phyloP scores from a whole-genome alignment of 345 rosid species.

The Salix suchowensis region DNA sequence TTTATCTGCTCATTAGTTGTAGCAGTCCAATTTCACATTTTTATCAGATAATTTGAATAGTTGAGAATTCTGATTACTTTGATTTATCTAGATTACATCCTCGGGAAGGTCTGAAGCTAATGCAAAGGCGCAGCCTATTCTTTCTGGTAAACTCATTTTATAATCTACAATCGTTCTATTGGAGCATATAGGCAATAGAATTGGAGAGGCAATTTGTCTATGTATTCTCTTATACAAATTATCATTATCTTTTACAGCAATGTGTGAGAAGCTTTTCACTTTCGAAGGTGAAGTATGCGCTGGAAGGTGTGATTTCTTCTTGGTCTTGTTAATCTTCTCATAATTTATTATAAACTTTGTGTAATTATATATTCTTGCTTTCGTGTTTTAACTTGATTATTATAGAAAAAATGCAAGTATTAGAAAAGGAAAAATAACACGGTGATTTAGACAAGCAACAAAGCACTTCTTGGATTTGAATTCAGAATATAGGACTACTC shows the following conservation, averaged over 20 bases:
- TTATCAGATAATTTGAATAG: neutral
- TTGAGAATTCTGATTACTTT: slow-evolving; percentile 1
- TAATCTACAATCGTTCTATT: slow-evolving; percentile 7
- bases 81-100: slow-evolving; percentile 48
- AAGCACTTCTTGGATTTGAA: too few species aligned
- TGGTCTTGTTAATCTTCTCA: neutral
- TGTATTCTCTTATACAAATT: slow-evolving; percentile 11
- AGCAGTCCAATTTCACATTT: neutral
- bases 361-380: neutral
- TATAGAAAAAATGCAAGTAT: neutral
- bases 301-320: slow-evolving; percentile 59
- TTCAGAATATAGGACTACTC: too few species aligned
- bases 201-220: neutral
- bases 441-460: neutral
- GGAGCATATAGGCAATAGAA: neutral
- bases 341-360: neutral
- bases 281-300: slow-evolving; percentile 79
- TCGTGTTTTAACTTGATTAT: neutral
- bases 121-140: slow-evolving; percentile 66
- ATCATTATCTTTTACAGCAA: slow-evolving; percentile 44
- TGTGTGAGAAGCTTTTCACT: slow-evolving; percentile 62
- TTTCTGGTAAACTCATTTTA: slow-evolving; percentile 48
- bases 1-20: slow-evolving; percentile 3
- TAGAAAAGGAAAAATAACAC: neutral
- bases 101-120: slow-evolving; percentile 76